Conservation (phyloP, 768 basidiomycete species). For the Podaxis sp. region DNA sequence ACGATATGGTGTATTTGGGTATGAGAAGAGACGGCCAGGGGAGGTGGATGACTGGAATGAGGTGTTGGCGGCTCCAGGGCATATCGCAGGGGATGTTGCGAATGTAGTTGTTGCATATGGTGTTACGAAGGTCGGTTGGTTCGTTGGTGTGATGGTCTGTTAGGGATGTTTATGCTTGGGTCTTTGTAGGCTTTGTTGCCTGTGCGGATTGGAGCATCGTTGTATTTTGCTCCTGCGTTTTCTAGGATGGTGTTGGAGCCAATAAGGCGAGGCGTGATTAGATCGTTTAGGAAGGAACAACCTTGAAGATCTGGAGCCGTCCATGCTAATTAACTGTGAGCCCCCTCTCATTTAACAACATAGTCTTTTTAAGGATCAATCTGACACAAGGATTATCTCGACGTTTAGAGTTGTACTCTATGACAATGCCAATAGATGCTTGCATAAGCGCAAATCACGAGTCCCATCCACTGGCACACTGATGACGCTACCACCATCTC, state of each 20-base stretch:
- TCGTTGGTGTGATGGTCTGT: neutral
- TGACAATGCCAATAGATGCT: neutral
- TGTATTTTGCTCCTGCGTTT: constrained; percentile 74
- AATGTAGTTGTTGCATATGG: constrained; percentile 84
- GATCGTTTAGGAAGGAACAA: constrained; percentile 27
- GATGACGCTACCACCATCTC: constrained; percentile 4
- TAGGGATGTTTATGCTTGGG: neutral
- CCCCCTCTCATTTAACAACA: neutral
- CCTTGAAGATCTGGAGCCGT: neutral
- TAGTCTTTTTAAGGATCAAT: neutral
- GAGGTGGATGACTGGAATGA: constrained; percentile 23
- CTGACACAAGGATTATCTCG: neutral
- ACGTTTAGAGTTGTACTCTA: neutral
- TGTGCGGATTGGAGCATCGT: constrained; percentile 64
- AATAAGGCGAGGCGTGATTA: constrained; percentile 36
- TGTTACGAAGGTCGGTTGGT: constrained; percentile 60
- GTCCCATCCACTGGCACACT: neutral
- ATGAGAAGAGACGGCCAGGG: constrained; percentile 48
- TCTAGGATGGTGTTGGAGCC: constrained; percentile 69
- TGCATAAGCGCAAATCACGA: constrained; percentile 17
- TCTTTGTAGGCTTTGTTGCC: constrained; percentile 65
- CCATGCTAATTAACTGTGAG: neutral
- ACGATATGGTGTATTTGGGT: constrained; percentile 81
- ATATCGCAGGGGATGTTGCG: constrained; percentile 72
- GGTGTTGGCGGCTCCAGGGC: constrained; percentile 29